phyloP scores from a whole-genome alignment of 2,329 filamentous ascomycete genomes.

The Dendrostoma leiphaemia region DNA sequence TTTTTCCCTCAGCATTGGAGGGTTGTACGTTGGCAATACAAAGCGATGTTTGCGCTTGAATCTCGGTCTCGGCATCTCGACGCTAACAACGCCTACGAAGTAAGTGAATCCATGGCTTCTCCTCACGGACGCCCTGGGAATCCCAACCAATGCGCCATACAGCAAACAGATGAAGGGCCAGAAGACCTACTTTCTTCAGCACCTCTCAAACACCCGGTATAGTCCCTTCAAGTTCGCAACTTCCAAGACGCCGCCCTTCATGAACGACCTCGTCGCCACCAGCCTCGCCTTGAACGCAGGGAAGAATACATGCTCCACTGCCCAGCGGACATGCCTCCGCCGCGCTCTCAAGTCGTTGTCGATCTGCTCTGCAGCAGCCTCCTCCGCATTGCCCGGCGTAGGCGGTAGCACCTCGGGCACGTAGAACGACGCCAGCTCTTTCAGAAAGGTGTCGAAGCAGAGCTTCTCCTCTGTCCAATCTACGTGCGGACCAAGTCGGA shows the following conservation, averaged over 20 bases:
- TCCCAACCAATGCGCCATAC: not conserved
- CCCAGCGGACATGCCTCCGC: slow-evolving; percentile 67
- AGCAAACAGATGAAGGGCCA: not conserved
- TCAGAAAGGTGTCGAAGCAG: slow-evolving; percentile 84
- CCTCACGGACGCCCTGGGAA: not conserved
- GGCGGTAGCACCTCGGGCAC: slow-evolving; percentile 80
- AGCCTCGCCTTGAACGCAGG: slow-evolving; percentile 82
- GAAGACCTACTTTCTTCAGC: slow-evolving; percentile 44
- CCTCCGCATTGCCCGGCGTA: slow-evolving; percentile 28
- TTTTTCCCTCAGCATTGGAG: not conserved
- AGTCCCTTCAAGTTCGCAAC: slow-evolving; percentile 89
- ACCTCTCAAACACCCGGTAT: slow-evolving; percentile 93
- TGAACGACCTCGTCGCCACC: slow-evolving; percentile 75
- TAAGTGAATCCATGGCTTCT: not conserved
- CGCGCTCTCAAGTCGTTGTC: slow-evolving; percentile 55
- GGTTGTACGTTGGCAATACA: not conserved
- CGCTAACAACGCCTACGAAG: not conserved
- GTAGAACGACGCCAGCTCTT: slow-evolving; percentile 86
- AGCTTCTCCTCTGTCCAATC: slow-evolving; percentile 81
- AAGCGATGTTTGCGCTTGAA: not conserved
- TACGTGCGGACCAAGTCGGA: slow-evolving; percentile 83
- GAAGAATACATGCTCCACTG: slow-evolving; percentile 84
- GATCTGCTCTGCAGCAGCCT: slow-evolving; percentile 35
- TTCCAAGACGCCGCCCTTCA: slow-evolving; percentile 75
- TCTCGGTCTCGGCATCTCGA: not conserved